These are phyloP conservation scores for Podospora fimiseda DNA, from an alignment of 495 filamentous ascomycete species.

Conservation along the genomic window DNA sequence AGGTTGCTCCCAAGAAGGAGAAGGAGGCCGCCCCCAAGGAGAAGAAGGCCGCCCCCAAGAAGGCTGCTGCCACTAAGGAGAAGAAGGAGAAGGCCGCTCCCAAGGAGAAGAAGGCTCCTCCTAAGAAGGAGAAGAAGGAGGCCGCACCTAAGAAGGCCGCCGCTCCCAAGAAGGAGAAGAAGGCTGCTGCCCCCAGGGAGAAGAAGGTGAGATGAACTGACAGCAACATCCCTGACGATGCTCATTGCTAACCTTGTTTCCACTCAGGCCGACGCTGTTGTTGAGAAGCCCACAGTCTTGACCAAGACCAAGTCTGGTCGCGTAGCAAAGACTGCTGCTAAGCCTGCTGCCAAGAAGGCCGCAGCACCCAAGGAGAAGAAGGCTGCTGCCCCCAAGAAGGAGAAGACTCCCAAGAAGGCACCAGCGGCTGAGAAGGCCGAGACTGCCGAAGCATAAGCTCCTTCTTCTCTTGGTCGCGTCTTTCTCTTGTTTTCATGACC, in stretches of 20 bases:
- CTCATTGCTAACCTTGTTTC: no score
- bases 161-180: conserved; percentile 46
- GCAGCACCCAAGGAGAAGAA: conserved; percentile 17
- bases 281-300: conserved; percentile 24
- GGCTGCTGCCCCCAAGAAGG: conserved; percentile 54
- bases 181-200: conserved; percentile 32
- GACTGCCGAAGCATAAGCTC: conserved; percentile 16
- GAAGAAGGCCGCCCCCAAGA: conserved; percentile 29
- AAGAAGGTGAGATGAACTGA: conserved; percentile 44
- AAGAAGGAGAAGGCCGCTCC: conserved; percentile 19
- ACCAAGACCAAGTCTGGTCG: conserved; percentile 23
- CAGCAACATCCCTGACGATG: no score
- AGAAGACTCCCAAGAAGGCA: conserved; percentile 57
- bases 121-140: conserved; percentile 52
- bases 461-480: not conserved
- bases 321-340: conserved; percentile 2
- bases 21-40: conserved; percentile 35
- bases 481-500: conserved; percentile 17
- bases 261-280: conserved; percentile 55
- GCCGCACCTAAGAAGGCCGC: conserved; percentile 48
- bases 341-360: conserved; percentile 3
- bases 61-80: conserved; percentile 28
- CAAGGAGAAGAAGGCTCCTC: conserved; percentile 45
- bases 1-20: conserved; percentile 25
- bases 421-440: conserved; percentile 41